Percentiles rank a stretch among this genome's conserved stretches.
phyloP scores from a whole-genome alignment of 73 alveolate species.

The Uronychia setigera region DNA sequence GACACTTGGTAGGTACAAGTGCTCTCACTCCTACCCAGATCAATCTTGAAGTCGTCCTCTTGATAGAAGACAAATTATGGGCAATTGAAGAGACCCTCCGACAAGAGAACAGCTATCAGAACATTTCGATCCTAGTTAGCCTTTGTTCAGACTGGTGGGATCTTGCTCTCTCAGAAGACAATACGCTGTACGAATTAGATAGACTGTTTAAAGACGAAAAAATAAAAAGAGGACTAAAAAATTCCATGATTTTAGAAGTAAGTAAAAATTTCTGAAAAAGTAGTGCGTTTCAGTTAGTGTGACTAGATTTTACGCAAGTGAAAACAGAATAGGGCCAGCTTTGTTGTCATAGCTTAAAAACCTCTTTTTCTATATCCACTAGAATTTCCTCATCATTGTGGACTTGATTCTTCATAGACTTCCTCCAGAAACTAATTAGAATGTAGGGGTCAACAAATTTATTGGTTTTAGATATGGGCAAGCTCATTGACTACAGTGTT shows the following conservation, averaged over 20 bases:
- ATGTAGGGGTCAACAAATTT: conserved; percentile 50
- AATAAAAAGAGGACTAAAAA: neutral
- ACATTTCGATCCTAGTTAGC: neutral
- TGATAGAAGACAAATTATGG: neutral
- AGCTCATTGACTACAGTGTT: neutral
- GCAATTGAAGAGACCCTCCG: neutral
- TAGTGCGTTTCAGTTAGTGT: neutral
- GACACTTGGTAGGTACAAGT: neutral
- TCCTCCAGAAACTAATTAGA: conserved; percentile 51
- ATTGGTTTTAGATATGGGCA: neutral
- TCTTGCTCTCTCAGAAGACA: neutral
- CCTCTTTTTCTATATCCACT: conserved; percentile 16
- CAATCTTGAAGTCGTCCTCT: neutral
- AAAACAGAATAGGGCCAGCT: neutral
- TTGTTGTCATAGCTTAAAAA: neutral
- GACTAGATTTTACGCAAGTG: neutral
- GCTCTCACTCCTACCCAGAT: neutral
- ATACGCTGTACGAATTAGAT: neutral
- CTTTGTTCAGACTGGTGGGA: neutral
- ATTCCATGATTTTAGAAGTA: neutral
- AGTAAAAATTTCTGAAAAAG: no score
- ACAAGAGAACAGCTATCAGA: neutral
- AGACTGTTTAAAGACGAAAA: neutral
- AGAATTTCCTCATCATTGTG: conserved; percentile 53
- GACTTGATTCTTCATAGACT: conserved; percentile 50